phyloP scores from a whole-genome alignment of 2,329 filamentous ascomycete genomes.

The Periconia digitata region DNA sequence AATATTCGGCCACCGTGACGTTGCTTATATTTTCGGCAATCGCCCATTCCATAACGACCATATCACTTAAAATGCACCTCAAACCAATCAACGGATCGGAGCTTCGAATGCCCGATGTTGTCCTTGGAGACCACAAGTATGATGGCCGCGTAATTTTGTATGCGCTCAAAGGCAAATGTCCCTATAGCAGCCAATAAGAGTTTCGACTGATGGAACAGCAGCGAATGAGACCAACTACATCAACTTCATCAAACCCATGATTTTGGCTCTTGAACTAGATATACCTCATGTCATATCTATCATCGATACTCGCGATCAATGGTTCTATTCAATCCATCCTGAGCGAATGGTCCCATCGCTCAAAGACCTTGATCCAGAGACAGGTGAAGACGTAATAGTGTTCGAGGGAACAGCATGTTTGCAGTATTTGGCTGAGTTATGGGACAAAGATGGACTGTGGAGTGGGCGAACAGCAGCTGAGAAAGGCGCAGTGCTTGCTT shows the following conservation, averaged over 20 bases:
- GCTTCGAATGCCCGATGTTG: too few relatives aligned
- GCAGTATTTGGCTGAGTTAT: constrained; percentile 40
- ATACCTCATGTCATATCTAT: constrained; percentile 35
- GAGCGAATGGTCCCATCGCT: constrained; percentile 41
- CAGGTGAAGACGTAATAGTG: constrained; percentile 30
- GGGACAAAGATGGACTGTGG: constrained; percentile 38
- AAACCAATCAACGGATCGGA: too few relatives aligned
- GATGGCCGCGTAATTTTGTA: constrained; percentile 30
- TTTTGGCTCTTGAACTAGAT: constrained; percentile 39
- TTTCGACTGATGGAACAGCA: neutral
- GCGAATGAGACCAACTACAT: constrained; percentile 23
- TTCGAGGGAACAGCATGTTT: constrained; percentile 45
- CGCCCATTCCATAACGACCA: too few relatives aligned
- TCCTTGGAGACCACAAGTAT: constrained; percentile 11
- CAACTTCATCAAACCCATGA: constrained; percentile 46
- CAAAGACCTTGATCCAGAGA: constrained; percentile 32
- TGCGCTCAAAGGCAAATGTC: constrained; percentile 26
- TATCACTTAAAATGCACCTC: too few relatives aligned
- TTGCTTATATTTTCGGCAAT: too few relatives aligned
- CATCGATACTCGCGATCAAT: constrained; percentile 38
- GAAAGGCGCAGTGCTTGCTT: constrained; percentile 32
- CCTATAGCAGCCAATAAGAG: too few relatives aligned
- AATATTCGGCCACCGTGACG: too few relatives aligned
- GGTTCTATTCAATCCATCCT: constrained; percentile 40
- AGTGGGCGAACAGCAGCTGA: constrained; percentile 31